A percentile compares a stretch with the other conserved stretches of the same genome.
phyloP scores from a whole-genome alignment of 2,329 filamentous ascomycete genomes.

The Talaromyces sp. region DNA sequence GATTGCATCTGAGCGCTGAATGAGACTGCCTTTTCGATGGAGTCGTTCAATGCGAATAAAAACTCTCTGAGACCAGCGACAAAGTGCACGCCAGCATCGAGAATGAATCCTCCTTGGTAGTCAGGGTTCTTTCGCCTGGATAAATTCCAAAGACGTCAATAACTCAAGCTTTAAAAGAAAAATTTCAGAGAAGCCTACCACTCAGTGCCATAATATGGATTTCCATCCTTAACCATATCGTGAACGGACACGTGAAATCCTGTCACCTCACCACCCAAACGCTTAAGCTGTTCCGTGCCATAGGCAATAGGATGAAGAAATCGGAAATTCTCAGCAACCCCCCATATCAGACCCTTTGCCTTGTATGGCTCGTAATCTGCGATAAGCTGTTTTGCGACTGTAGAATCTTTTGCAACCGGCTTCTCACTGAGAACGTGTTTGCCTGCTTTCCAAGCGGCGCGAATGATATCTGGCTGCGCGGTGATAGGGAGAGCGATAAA shows the following conservation, averaged over 20 bases:
- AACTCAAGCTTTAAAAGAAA: not conserved
- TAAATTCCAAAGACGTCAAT: not conserved
- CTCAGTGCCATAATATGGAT: constrained; percentile 39
- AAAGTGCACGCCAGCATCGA: constrained; percentile 73
- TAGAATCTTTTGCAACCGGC: constrained; percentile 61
- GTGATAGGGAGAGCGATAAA: constrained; percentile 57
- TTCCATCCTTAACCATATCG: constrained; percentile 12
- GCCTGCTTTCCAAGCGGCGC: constrained; percentile 58
- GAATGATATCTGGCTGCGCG: constrained; percentile 57
- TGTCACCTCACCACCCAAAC: constrained; percentile 3
- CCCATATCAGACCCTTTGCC: constrained; percentile 45
- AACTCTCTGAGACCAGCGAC: constrained; percentile 61
- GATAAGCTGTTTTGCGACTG: constrained; percentile 49
- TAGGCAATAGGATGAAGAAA: constrained; percentile 41
- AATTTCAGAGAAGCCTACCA: constrained; percentile 42
- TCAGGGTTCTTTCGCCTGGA: constrained; percentile 58
- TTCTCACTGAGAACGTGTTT: constrained; percentile 71
- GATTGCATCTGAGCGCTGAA: constrained; percentile 54
- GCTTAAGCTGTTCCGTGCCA: not conserved
- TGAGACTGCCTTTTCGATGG: constrained; percentile 51
- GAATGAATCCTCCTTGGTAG: constrained; percentile 71
- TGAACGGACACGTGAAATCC: constrained; percentile 7
- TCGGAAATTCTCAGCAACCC: constrained; percentile 71
- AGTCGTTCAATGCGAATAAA: constrained; percentile 31
- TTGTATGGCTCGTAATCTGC: constrained; percentile 45